phyloP scores from a whole-genome alignment of 2,329 filamentous ascomycete genomes.

The Nigrospora osmanthi region DNA sequence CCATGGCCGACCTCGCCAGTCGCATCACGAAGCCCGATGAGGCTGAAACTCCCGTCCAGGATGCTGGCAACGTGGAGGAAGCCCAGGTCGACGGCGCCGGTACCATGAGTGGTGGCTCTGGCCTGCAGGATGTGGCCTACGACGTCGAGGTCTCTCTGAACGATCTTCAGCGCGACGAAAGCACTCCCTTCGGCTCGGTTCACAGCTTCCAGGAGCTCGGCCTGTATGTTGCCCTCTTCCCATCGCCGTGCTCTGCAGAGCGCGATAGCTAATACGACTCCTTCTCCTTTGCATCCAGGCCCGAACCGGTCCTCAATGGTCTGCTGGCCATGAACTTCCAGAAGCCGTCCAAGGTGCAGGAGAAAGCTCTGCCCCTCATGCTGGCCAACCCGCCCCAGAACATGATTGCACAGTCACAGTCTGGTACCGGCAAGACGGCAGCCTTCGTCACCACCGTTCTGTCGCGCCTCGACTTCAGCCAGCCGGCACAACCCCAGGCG shows the following conservation, averaged over 20 bases:
- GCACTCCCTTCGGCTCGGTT: slow-evolving; percentile 80
- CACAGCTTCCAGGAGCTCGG: slow-evolving; percentile 79
- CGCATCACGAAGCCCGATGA: slow-evolving; percentile 37
- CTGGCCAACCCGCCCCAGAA: slow-evolving; percentile 81
- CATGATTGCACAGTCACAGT: slow-evolving; percentile 98
- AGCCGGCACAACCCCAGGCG: slow-evolving; percentile 68
- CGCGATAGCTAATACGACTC: neutral
- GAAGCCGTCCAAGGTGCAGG: slow-evolving; percentile 97
- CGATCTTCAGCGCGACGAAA: slow-evolving; percentile 77
- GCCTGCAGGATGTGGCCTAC: slow-evolving; percentile 64
- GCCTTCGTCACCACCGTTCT: slow-evolving; percentile 92
- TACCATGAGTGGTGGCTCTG: slow-evolving; percentile 36
- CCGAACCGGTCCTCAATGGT: slow-evolving; percentile 55
- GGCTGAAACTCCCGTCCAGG: slow-evolving; percentile 10
- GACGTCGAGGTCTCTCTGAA: slow-evolving; percentile 90
- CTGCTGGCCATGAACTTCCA: slow-evolving; percentile 77
- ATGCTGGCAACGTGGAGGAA: slow-evolving; percentile 15
- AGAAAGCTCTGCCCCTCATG: slow-evolving; percentile 84
- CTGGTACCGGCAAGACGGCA: slow-evolving; percentile 94
- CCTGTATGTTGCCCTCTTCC: slow-evolving; percentile 50
- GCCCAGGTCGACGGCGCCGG: slow-evolving; percentile 27
- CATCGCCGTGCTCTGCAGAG: neutral
- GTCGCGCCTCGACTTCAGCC: slow-evolving; percentile 70
- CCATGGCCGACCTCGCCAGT: slow-evolving; percentile 42
- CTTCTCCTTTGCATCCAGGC: slow-evolving; percentile 8